A percentile compares a stretch with the other conserved stretches of the same genome.
phyloP scores from a whole-genome alignment of 1,284 basidiomycete genomes.

The Fomitopsis palustris region DNA sequence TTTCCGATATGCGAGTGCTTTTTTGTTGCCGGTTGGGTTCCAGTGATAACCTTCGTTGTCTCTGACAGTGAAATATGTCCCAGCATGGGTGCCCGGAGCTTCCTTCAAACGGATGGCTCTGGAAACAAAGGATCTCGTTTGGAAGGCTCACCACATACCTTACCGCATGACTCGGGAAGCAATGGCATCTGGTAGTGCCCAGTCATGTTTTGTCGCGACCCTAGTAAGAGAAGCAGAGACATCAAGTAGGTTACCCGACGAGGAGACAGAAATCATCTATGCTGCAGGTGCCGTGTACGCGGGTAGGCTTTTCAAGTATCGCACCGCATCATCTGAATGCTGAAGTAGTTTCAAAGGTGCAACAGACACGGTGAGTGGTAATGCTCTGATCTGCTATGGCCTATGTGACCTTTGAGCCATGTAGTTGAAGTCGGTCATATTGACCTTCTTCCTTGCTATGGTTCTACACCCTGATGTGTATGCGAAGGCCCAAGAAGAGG shows the following conservation, averaged over 20 bases:
- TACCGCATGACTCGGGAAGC: neutral
- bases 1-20: neutral
- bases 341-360: neutral
- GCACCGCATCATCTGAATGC: too few relatives aligned
- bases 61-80: neutral
- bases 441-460: slow-evolving; percentile 45
- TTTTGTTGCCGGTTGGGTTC: too few relatives aligned
- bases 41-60: too few relatives aligned
- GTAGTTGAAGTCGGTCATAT: neutral
- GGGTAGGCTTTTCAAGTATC: neutral
- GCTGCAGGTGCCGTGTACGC: neutral
- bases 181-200: neutral
- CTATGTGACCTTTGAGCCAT: too few relatives aligned
- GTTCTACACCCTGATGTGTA: slow-evolving; percentile 46
- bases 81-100: neutral
- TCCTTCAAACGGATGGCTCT: neutral
- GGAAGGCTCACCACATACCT: neutral
- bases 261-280: neutral
- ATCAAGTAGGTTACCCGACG: neutral
- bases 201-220: neutral
- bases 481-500: slow-evolving; percentile 38
- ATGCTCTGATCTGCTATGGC: too few relatives aligned
- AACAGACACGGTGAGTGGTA: neutral
- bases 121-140: neutral
- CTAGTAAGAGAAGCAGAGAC: neutral